Percentiles rank a stretch among this genome's conserved stretches.
phyloP scores from a whole-genome alignment of 495 filamentous ascomycete genomes.

The Podospora appendiculata region DNA sequence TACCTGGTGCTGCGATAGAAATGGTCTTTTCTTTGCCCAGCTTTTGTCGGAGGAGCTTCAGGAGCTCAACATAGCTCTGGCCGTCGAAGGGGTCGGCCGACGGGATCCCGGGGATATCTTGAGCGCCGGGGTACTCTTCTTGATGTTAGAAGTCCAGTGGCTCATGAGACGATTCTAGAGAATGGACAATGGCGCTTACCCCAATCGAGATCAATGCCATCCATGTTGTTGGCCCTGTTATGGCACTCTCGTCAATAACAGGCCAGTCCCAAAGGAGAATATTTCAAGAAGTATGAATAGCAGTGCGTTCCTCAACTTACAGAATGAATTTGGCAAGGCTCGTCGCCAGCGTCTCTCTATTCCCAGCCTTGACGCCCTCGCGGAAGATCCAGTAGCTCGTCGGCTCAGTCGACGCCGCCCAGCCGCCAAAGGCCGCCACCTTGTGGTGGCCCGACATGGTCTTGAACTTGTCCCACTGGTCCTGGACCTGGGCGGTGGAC shows the following conservation, averaged over 20 bases:
- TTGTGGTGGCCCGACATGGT: conserved; percentile 13
- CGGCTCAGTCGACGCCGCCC: conserved; percentile 17
- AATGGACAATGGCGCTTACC: too few relatives aligned
- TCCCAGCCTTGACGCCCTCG: conserved; percentile 8
- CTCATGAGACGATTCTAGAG: neutral
- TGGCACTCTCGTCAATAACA: too few relatives aligned
- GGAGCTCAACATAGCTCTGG: too few relatives aligned
- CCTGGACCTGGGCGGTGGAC: neutral
- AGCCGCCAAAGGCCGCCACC: conserved; percentile 33
- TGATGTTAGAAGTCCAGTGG: neutral
- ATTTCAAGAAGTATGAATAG: too few relatives aligned
- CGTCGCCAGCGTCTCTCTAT: conserved; percentile 14
- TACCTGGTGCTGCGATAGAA: conserved; percentile 18
- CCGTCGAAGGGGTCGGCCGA: too few relatives aligned
- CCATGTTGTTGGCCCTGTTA: conserved; percentile 19
- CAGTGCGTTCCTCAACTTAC: too few relatives aligned
- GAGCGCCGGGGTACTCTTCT: conserved; percentile 1
- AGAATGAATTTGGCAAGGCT: conserved; percentile 23
- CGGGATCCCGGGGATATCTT: conserved; percentile 23
- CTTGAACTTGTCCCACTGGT: conserved; percentile 17
- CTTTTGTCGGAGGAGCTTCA: too few relatives aligned
- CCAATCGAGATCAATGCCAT: conserved; percentile 34
- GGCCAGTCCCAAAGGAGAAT: too few relatives aligned
- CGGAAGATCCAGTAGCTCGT: conserved; percentile 16
- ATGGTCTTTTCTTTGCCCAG: conserved; percentile 18